phyloP scores from a whole-genome alignment of 805 yeast species.

The Hanseniaspora opuntiae region DNA sequence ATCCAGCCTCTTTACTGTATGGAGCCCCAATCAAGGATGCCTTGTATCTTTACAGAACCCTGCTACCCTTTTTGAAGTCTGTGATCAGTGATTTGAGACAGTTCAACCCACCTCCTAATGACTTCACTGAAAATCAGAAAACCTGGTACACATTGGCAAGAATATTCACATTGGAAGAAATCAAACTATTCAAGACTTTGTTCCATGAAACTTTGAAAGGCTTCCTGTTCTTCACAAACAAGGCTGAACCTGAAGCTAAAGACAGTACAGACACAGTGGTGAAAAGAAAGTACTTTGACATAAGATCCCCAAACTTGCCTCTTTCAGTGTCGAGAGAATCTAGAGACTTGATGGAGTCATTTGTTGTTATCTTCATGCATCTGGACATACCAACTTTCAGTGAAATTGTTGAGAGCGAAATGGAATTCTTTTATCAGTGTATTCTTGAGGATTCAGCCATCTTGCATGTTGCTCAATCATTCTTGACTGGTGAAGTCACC shows the following conservation, averaged over 20 bases:
- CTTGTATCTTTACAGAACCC: conserved; percentile 69
- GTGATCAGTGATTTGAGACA: conserved; percentile 77
- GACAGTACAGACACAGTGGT: not conserved
- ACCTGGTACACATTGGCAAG: conserved; percentile 80
- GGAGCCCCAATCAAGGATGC: conserved; percentile 74
- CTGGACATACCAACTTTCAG: conserved; percentile 91
- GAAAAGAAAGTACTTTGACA: conserved; percentile 36
- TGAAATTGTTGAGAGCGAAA: conserved; percentile 73
- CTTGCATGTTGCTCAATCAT: conserved; percentile 83
- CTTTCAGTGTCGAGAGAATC: conserved; percentile 84
- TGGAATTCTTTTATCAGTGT: conserved; percentile 61
- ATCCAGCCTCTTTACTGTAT: conserved; percentile 4
- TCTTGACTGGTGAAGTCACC: conserved; percentile 85
- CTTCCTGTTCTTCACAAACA: conserved; percentile 55
- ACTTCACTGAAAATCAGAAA: conserved; percentile 36
- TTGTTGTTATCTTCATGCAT: conserved; percentile 85
- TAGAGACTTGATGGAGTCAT: conserved; percentile 86
- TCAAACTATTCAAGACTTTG: conserved; percentile 56
- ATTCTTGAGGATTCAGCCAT: conserved; percentile 75
- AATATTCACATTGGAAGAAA: conserved; percentile 72
- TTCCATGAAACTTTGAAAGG: conserved; percentile 79
- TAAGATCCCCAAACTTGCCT: conserved; percentile 70
- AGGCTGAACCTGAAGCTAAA: conserved; percentile 15
- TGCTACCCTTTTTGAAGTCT: conserved; percentile 80
- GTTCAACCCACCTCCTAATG: conserved; percentile 69